Evolutionary conservation across 2,329 filamentous ascomycete genomes (phyloP).

Genomic region (Pestalotiopsis sp.): DNA sequence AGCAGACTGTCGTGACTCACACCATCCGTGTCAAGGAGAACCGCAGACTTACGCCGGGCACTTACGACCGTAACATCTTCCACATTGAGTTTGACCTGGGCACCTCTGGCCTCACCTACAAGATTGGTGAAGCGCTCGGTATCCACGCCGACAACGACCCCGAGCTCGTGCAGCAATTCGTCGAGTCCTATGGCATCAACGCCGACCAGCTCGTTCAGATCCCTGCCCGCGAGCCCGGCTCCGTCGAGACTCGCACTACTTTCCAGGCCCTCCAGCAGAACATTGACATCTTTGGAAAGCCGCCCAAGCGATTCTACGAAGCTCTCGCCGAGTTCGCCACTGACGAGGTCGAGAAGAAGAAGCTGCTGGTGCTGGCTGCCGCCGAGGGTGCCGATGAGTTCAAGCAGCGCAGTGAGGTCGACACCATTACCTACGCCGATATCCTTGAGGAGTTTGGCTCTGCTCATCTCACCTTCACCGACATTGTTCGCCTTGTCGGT

Average conservation of each 20-base stretch:
- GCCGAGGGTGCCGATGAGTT: constrained; percentile 85
- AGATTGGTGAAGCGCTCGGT: constrained; percentile 95
- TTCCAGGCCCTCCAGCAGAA: constrained; percentile 92
- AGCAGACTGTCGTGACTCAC: constrained; percentile 82
- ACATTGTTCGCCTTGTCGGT: constrained; percentile 83
- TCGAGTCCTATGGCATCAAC: constrained; percentile 85
- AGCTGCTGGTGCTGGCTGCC: constrained; percentile 75
- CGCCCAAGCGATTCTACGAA: constrained; percentile 98
- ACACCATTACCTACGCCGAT: constrained; percentile 90
- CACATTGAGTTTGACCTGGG: constrained; percentile 99
- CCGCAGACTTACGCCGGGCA: constrained; percentile 82
- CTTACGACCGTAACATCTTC: constrained; percentile 99
- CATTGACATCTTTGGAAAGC: constrained; percentile 94
- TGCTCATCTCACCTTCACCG: constrained; percentile 84
- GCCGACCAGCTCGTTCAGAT: constrained; percentile 87
- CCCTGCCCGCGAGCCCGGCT: constrained; percentile 77
- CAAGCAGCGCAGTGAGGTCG: constrained; percentile 88
- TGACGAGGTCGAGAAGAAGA: constrained; percentile 80
- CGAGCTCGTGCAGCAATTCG: constrained; percentile 78
- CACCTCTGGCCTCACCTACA: constrained; percentile 87
- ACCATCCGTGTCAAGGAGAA: constrained; percentile 94
- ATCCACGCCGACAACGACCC: constrained; percentile 95
- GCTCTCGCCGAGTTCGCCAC: constrained; percentile 82
- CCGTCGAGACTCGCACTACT: constrained; percentile 86
- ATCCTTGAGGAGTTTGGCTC: constrained; percentile 88